Conservation (phyloP, 1,139 yeast species). For the Debaryomycetaceae sp. region DNA sequence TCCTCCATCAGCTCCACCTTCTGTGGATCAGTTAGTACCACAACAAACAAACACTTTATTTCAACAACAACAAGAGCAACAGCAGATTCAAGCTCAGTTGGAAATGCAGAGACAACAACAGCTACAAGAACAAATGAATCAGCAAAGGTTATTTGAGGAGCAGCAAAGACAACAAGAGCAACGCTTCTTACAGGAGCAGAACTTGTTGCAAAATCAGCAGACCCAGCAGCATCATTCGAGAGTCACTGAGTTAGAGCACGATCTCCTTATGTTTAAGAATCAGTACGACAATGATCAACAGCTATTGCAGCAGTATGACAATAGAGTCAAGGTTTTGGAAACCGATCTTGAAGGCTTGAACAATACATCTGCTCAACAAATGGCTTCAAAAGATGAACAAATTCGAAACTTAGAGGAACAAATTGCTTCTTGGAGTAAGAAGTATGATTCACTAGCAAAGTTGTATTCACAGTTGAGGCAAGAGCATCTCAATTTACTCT, state of each 20-base stretch:
- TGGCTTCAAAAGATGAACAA: slow-evolving; percentile 76
- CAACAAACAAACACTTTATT: slow-evolving; percentile 48
- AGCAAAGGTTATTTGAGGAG: slow-evolving; percentile 63
- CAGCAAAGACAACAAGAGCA: slow-evolving; percentile 67
- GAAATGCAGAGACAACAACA: slow-evolving; percentile 45
- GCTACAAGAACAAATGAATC: slow-evolving; percentile 50
- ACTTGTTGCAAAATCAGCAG: slow-evolving; percentile 62
- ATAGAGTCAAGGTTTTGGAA: slow-evolving; percentile 80
- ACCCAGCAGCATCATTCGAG: slow-evolving; percentile 78
- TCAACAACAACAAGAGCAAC: slow-evolving; percentile 63
- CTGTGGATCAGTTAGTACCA: slow-evolving; percentile 38
- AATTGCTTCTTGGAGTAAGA: slow-evolving; percentile 73
- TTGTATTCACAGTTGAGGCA: slow-evolving; percentile 88
- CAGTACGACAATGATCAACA: slow-evolving; percentile 87
- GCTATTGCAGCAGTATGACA: slow-evolving; percentile 82
- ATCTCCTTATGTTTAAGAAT: slow-evolving; percentile 67
- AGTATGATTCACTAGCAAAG: slow-evolving; percentile 87
- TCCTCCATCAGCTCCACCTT: slow-evolving; percentile 26
- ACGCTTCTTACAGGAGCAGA: slow-evolving; percentile 49
- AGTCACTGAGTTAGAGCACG: slow-evolving; percentile 79
- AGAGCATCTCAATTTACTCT: slow-evolving; percentile 79
- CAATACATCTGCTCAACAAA: slow-evolving; percentile 67
- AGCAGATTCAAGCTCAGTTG: slow-evolving; percentile 60
- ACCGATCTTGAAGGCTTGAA: slow-evolving; percentile 62
- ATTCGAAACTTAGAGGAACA: slow-evolving; percentile 71